Evolutionary conservation across 2,329 filamentous ascomycete genomes (phyloP).

Genomic region (Colletotrichum lentis): DNA sequence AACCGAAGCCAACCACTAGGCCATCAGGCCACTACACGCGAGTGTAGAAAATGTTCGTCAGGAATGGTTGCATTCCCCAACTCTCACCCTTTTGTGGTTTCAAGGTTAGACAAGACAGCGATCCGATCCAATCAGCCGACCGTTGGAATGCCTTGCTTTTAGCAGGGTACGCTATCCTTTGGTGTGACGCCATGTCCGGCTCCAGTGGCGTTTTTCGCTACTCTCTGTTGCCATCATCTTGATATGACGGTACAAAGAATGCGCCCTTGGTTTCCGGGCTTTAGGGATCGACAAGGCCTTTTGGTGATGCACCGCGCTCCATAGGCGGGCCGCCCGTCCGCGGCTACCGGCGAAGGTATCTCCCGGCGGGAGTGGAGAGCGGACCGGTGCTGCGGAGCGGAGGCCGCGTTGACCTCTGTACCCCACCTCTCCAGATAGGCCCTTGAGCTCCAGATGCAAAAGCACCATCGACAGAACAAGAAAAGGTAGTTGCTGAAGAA

Average conservation of each 20-base stretch:
- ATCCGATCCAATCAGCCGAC: background rate
- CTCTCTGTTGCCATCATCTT: slow-evolving; percentile 2
- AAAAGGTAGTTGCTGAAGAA: background rate
- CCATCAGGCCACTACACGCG: background rate
- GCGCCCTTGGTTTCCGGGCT: background rate
- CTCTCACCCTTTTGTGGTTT: slow-evolving; percentile 5
- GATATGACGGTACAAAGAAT: background rate
- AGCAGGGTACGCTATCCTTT: slow-evolving; percentile 4
- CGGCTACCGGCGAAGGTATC: background rate
- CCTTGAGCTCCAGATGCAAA: background rate
- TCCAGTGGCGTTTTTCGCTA: background rate
- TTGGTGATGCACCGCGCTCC: background rate
- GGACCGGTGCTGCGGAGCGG: slow-evolving; percentile 13
- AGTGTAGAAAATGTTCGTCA: background rate
- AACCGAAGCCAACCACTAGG: background rate
- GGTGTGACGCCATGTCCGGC: slow-evolving; percentile 13
- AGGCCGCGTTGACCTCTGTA: background rate
- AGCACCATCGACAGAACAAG: background rate
- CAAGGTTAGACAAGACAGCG: slow-evolving; percentile 10
- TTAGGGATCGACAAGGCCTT: background rate
- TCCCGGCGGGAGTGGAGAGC: background rate
- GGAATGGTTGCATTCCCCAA: slow-evolving; percentile 2
- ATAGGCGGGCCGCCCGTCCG: background rate
- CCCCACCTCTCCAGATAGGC: background rate
- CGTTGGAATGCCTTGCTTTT: slow-evolving; percentile 20